Base-by-base conservation (phyloP, 495 filamentous ascomycete species). In the Penicillium silybi region DNA sequence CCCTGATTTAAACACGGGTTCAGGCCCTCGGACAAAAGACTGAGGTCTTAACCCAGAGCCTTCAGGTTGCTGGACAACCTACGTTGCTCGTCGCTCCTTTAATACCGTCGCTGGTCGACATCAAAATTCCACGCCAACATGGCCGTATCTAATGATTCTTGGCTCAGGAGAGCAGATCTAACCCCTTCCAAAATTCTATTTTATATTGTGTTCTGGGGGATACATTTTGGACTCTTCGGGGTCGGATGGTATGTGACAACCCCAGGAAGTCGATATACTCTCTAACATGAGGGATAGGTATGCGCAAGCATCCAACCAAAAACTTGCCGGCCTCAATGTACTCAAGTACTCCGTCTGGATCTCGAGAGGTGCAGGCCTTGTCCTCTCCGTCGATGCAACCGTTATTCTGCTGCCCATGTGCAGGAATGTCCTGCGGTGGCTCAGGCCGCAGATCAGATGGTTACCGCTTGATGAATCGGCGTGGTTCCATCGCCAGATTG, bases 401-500 rank as follows among this genome's bases (percentile, higher is more conserved):
- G 70, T 99, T 55, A 96, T 99, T 63, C 64, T 97, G 23, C 72
- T 97, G 48, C 93, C 93, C 8, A 96, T 97, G 81, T 97, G 95
- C 77, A 78, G 93, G 54, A 99, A 90, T 58, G 68, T 97, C 19
- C 76, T 99, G 43, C 79, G 87, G 64, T 85, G 80, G 60, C 67
- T 97, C 46, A 82, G 93, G 57, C 93, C 93, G 15, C 95, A 93
- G 78, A 73, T 97, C 55, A 77, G 82, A 65, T 96, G 86, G 76
- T 65, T 97, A 13, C 92, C 95, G 7, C 79, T 99, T 10, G 93
- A 99, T 62, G 93, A 99, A 70, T 90, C 87, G 22, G 83, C 90
- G 59, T 99, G 90, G 90, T 95, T 97, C 63, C 93, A 99, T 76
- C 81, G 95, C 32, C 93, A 99, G 68, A 83, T 95, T 16, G 92